Conservation (phyloP, 345 rosid species). For the Salix udensis region DNA sequence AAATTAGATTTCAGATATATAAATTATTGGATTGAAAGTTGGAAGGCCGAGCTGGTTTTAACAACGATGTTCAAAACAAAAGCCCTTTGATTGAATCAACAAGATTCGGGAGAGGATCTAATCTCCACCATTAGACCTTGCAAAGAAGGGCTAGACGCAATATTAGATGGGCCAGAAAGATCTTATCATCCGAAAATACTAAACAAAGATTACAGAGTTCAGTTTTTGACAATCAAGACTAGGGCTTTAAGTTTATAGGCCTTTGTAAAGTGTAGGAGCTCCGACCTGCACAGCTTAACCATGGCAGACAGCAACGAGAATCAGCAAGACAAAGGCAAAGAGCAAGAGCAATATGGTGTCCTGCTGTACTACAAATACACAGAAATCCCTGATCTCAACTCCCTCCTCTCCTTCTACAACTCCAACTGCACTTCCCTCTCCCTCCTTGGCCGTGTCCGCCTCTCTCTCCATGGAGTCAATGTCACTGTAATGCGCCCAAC, state of each 20-base stretch:
- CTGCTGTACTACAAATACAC: slow-evolving; percentile 79
- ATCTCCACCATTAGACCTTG: no score
- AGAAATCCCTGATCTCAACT: slow-evolving; percentile 49
- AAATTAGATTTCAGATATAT: no score
- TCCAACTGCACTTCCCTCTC: slow-evolving; percentile 66
- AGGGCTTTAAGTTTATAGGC: background rate
- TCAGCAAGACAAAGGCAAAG: slow-evolving; percentile 14
- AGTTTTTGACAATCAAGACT: background rate
- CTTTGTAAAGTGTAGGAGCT: background rate
- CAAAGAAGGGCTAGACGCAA: no score
- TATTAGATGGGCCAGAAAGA: no score
- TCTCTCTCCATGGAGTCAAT: slow-evolving; percentile 78
- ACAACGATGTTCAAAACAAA: no score
- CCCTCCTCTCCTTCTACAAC: slow-evolving; percentile 66
- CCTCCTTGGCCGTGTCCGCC: slow-evolving; percentile 82
- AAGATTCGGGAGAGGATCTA: no score
- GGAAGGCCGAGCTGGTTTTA: no score
- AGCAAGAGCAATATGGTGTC: slow-evolving; percentile 50
- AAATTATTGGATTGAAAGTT: no score
- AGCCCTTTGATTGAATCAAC: no score
- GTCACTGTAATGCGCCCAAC: slow-evolving; percentile 53
- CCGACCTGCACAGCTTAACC: background rate
- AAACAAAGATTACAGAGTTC: background rate
- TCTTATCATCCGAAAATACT: background rate
- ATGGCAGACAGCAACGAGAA: slow-evolving; percentile 11